Evolutionary conservation across 2,329 filamentous ascomycete species (phyloP), one percentile per base, ranked within the genome.

Genomic region (Venturia carpophila): DNA sequence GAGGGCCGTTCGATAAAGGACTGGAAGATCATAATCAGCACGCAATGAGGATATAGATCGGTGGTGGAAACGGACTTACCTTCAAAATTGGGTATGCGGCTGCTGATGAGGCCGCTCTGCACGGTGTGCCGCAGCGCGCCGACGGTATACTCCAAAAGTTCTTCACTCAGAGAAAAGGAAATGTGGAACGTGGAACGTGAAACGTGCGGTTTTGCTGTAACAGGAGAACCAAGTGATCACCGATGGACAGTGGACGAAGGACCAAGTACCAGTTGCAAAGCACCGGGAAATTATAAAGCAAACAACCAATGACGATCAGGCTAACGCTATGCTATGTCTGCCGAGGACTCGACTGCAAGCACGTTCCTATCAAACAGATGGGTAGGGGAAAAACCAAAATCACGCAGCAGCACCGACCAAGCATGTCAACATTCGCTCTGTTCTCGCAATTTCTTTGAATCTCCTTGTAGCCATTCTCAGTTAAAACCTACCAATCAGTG

Each of bases 401-500:
- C 27, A 15, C 27, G 21, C 27, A 58, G 15, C 9, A 37, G 27
- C 30, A 55, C 17, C 52, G 15, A 37, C 27, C 52, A 58, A 58
- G 13, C 52, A 37, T 10, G 37, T 34, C 37, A 34, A 58, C 52
- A 37, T 34, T 6, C 4, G 21, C 27, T 58, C 52, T 58, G 17
- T 37, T 37, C 52, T 37, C 30, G 30, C 52, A 56, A 3, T 37
- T 27, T 37, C 30, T 37, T 58, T 58, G 19, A 13, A 27, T 37
- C 27, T 58, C 30, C 30, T 2, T 27, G 15, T 58, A n/a, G 37
- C 9, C 27, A 58, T 58, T 27, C 30, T 37, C 52, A 52, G 30
- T 58, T 30, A 37, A 34, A 34, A 39, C 52, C 52, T 58, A 58
- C 30, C 30, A 10, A 52, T 52, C 47, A 37, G 37, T 58, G 52